Percentiles rank a stretch among this genome's conserved stretches.
Conservation (phyloP, 2,329 filamentous ascomycete genomes). For the Nemania sp. region DNA sequence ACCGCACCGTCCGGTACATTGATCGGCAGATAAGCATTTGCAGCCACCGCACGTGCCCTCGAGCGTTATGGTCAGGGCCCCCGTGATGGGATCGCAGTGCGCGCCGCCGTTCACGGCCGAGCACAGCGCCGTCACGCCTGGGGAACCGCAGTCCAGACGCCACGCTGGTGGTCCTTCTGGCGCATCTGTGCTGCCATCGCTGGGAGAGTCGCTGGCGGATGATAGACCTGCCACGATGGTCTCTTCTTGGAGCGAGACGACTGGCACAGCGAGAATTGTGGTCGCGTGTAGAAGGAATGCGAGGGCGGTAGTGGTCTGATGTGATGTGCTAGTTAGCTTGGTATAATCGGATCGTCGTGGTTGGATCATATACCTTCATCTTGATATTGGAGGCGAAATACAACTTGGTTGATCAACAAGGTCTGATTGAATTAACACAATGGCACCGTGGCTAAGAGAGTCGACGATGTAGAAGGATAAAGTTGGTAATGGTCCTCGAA, state of each 20-base stretch:
- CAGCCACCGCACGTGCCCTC: conserved; percentile 32
- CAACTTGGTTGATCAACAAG: not conserved
- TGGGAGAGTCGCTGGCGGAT: no score
- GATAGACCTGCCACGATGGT: no score
- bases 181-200: not conserved
- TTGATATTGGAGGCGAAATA: not conserved
- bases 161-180: conserved; percentile 18
- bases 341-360: not conserved
- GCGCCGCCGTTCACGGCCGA: conserved; percentile 31
- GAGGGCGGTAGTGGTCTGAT: conserved; percentile 9
- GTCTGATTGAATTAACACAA: not conserved
- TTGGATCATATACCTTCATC: conserved; percentile 16
- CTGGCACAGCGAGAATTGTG: conserved; percentile 22
- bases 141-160: conserved; percentile 32
- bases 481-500: not conserved
- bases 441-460: not conserved
- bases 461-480: not conserved
- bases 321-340: conserved; percentile 8
- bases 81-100: conserved; percentile 32
- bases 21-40: conserved; percentile 26
- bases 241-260: not conserved
- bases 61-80: conserved; percentile 30
- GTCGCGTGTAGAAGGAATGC: conserved; percentile 6
- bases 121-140: conserved; percentile 28
- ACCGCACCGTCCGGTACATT: conserved; percentile 28